Evolutionary conservation across 257 asterid species (phyloP).

Genomic region (Ophiorrhiza pumila): DNA sequence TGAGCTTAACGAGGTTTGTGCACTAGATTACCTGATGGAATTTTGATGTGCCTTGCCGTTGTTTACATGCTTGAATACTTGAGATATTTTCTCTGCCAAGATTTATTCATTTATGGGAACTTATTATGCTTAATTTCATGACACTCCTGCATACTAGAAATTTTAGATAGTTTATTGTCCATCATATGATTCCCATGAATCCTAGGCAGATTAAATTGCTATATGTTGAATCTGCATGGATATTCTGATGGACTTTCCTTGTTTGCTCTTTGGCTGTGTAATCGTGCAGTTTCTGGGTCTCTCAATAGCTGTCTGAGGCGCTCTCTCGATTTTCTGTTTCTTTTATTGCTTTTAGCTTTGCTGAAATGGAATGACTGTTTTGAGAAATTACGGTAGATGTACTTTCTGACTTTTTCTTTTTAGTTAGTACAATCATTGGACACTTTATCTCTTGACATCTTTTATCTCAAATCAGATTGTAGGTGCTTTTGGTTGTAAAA

Average conservation of each 20-base stretch:
- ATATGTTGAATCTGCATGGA: neutral
- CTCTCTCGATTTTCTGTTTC: neutral
- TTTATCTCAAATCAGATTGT: neutral
- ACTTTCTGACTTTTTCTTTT: neutral
- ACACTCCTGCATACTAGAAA: neutral
- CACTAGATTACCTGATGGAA: neutral
- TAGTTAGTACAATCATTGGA: neutral
- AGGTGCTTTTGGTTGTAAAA: neutral
- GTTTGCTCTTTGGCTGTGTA: neutral
- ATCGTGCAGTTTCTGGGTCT: neutral
- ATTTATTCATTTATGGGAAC: neutral
- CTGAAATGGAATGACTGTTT: neutral
- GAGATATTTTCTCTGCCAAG: neutral
- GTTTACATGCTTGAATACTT: neutral
- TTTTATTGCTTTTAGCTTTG: neutral
- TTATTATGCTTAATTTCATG: neutral
- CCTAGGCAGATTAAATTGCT: neutral
- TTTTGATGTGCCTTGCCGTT: neutral
- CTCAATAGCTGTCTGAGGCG: neutral
- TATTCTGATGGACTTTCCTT: neutral
- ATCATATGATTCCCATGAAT: neutral
- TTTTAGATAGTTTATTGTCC: neutral
- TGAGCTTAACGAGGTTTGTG: slow-evolving; percentile 70
- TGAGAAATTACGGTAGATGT: neutral
- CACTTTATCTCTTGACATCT: neutral